Conservation (phyloP, 2,329 filamentous ascomycete genomes). For the Cryphonectria radicalis region DNA sequence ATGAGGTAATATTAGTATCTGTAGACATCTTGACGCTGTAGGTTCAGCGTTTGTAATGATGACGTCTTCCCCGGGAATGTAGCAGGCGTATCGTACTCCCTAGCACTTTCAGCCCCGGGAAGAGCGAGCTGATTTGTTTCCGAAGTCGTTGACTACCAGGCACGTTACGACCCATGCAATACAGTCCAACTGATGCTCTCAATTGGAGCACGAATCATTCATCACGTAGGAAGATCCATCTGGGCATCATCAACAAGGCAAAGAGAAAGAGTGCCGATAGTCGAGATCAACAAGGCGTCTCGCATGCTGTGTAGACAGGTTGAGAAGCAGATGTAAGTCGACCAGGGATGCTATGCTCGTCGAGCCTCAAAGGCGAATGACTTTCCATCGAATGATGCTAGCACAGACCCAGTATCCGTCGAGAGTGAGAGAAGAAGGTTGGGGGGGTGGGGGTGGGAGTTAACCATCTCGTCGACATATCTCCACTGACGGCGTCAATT, state of each 20-base stretch:
- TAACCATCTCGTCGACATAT: background rate
- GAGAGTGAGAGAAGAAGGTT: no score
- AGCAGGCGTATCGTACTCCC: background rate
- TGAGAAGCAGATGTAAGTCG: background rate
- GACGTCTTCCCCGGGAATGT: background rate
- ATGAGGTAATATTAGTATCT: background rate
- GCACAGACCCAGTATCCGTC: background rate
- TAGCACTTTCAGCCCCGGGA: slow-evolving; percentile 37
- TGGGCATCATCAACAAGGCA: slow-evolving; percentile 58
- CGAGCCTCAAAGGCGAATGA: background rate
- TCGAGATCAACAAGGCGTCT: slow-evolving; percentile 63
- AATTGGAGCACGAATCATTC: background rate
- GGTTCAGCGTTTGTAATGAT: background rate
- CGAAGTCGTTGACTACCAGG: background rate
- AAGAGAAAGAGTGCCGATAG: slow-evolving; percentile 53
- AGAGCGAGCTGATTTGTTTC: background rate
- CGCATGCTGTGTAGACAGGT: slow-evolving; percentile 53
- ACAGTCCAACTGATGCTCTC: background rate
- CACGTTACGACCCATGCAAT: background rate
- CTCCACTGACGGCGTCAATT: background rate
- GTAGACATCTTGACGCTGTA: background rate
- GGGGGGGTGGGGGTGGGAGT: no score
- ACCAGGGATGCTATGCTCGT: background rate
- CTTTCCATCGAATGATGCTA: background rate
- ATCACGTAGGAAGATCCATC: slow-evolving; percentile 51